Evolutionary conservation across 805 yeast species (phyloP), one percentile per base, ranked within the genome.

Genomic region (Metschnikowia cerradonensis): DNA sequence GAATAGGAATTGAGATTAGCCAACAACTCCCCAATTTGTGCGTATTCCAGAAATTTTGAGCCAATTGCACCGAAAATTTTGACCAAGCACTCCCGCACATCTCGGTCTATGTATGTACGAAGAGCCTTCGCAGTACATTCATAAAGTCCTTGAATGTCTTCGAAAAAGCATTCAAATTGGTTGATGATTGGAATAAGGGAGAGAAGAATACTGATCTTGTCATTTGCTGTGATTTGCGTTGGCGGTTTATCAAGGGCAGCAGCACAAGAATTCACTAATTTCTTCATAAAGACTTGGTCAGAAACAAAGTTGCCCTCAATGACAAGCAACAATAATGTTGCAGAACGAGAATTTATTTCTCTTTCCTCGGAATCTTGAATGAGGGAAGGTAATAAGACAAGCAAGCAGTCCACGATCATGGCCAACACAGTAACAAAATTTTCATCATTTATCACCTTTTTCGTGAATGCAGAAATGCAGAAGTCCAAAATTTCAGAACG

Each of bases 1-100:
- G 90, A 81, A 60, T 74, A 88, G 0, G 96, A 73, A 62, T 94
- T 91, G 53, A 92, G 70, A 36, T 82, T 90, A 1, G 68, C 68
- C 13, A 89, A 62, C n/a, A 90, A 64, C 0, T 61, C 59, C 1
- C 85, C 79, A 26, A 84, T 80, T 17, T 52, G 52, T 6, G 67
- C 63, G 15, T 67, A 59, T 2, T 72, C 74, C 1, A 62, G 58
- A 49, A 80, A 79, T 48, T 77, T 78, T 2, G 60, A 62, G 17
- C 90, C 89, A 47, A 92, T 73, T 19, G 80, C 78, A 1, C 60
- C 58, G 55, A 88, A 84, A 2, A 90, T 78, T 2, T 68, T 65
- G n/a, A 84, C 80, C 35, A 92, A 72, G 3, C 79, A 77, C 11
- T 67, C 68, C 50, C 98, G 78, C 51, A 87, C 73, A n/a, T 78